These are phyloP conservation scores for Eutrema japonicum DNA, from an alignment of 345 rosid species.

Conservation along the genomic window DNA sequence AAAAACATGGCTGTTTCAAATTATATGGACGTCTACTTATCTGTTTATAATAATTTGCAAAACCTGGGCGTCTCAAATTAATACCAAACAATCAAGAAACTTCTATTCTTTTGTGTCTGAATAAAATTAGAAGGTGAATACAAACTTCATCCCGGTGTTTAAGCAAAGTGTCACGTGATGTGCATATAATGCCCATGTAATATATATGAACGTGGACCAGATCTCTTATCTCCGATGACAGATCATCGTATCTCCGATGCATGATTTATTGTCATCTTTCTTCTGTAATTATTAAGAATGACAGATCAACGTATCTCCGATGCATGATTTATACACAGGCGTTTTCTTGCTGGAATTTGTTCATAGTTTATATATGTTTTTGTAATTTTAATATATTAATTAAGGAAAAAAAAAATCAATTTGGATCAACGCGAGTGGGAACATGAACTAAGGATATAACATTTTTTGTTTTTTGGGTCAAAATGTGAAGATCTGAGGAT, in stretches of 20 bases:
- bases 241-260: no score
- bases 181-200: constrained; percentile 3
- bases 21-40: no score
- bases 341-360: constrained; percentile 6
- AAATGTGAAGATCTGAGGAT: no score
- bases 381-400: neutral
- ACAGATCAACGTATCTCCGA: constrained; percentile 32
- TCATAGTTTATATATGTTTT: neutral
- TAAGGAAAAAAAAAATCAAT: no score
- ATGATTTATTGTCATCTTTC: neutral
- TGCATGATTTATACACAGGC: neutral
- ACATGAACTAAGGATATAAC: no score
- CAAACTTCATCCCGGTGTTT: constrained; percentile 21
- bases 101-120: neutral
- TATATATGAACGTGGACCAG: constrained; percentile 35
- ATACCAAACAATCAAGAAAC: no score
- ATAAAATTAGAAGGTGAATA: neutral
- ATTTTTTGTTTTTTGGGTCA: no score
- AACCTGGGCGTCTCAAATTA: constrained; percentile 3
- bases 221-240: no score
- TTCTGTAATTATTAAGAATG: constrained; percentile 24
- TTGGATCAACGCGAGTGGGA: no score
- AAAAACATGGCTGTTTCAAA: no score
- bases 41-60: neutral
- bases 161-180: constrained; percentile 41